Percentiles rank a stretch among this genome's conserved stretches.
Evolutionary conservation across 305 asterid genomes (phyloP).

Genomic region (Fraxinus greggii): DNA sequence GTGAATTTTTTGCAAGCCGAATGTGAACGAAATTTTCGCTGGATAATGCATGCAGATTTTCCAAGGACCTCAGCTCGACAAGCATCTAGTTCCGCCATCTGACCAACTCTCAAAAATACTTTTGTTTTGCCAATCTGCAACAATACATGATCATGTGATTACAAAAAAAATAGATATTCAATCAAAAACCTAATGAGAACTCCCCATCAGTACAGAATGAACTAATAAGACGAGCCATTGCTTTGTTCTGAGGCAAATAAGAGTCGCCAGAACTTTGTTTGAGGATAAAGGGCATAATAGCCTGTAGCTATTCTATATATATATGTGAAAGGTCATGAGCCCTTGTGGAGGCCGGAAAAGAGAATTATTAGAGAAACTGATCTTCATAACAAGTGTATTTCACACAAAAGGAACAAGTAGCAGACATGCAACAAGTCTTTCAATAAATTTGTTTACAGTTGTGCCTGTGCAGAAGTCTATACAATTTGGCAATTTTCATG

Average conservation of each 20-base stretch:
- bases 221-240: not conserved
- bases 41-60: conserved; percentile 63
- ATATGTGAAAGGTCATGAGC: not conserved
- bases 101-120: conserved; percentile 94
- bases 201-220: conserved; percentile 6
- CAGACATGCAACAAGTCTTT: not conserved
- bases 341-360: not conserved
- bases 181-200: conserved; percentile 15
- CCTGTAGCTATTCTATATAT: not conserved
- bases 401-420: not conserved
- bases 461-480: not conserved
- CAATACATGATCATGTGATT: conserved; percentile 9
- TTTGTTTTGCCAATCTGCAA: conserved; percentile 88
- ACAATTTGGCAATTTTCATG: not conserved
- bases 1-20: conserved; percentile 51
- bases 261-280: conserved; percentile 5
- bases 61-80: conserved; percentile 68
- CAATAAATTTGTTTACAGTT: not conserved
- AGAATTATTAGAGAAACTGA: not conserved
- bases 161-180: not conserved
- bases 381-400: not conserved
- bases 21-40: conserved; percentile 58
- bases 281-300: not conserved
- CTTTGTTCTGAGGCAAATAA: not conserved
- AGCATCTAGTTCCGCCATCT: conserved; percentile 87